These are phyloP conservation scores for Cubamyces sp. DNA, from an alignment of 768 basidiomycete species.

Conservation along the genomic window DNA sequence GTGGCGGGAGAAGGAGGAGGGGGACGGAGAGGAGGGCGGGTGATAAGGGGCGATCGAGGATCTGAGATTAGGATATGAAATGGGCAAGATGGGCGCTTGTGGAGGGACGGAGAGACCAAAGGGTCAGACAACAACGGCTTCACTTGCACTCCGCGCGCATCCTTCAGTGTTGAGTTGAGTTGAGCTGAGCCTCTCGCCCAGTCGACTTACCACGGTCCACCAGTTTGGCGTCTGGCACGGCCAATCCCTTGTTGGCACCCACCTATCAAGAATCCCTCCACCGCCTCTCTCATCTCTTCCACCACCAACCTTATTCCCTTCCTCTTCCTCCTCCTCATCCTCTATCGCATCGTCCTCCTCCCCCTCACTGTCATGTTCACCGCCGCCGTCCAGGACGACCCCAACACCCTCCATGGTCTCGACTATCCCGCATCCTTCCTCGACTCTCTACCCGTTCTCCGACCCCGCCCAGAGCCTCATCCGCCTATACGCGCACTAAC, in stretches of 20 bases:
- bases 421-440: slow-evolving; percentile 28
- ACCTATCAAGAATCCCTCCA: slow-evolving; percentile 18
- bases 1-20: slow-evolving; percentile 16
- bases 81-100: slow-evolving; percentile 16
- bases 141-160: neutral
- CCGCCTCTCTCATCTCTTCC: slow-evolving; percentile 13
- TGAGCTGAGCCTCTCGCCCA: slow-evolving; percentile 8
- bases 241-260: slow-evolving; percentile 10
- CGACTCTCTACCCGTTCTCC: slow-evolving; percentile 32
- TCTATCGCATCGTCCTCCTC: neutral
- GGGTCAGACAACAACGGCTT: slow-evolving; percentile 6
- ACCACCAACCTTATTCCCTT: slow-evolving; percentile 17
- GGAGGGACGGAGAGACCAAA: neutral
- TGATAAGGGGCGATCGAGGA: slow-evolving; percentile 25
- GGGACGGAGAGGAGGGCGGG: slow-evolving; percentile 15
- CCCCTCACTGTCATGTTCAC: slow-evolving; percentile 13
- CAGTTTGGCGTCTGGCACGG: slow-evolving; percentile 10
- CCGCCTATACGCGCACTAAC: slow-evolving; percentile 47
- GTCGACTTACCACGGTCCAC: neutral
- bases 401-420: slow-evolving; percentile 27
- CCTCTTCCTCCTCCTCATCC: slow-evolving; percentile 10
- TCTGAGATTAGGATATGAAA: slow-evolving; percentile 25
- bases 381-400: slow-evolving; percentile 4
- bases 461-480: slow-evolving; percentile 40
- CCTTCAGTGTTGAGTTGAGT: neutral